Evolutionary conservation across 495 filamentous ascomycete genomes (phyloP).

Genomic region (Pseudoneurospora amorphoporcata): DNA sequence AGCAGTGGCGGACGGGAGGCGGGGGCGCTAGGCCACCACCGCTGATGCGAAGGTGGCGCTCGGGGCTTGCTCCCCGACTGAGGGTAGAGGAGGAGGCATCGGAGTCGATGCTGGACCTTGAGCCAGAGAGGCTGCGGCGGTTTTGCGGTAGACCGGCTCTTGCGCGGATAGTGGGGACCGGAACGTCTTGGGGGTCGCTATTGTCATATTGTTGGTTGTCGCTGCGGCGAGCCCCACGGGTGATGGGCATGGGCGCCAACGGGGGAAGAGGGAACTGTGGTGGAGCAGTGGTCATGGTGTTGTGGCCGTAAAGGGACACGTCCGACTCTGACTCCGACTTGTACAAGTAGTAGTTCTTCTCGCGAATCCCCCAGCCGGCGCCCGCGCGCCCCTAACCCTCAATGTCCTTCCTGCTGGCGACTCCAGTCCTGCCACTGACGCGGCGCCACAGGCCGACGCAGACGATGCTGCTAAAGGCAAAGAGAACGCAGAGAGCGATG

Average conservation of each 20-base stretch:
- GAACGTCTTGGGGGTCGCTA: not conserved
- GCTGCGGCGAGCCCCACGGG: not conserved
- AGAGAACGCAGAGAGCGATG: conserved; percentile 73
- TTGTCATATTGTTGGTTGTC: not conserved
- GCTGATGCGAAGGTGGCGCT: not conserved
- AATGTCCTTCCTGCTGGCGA: conserved; percentile 22
- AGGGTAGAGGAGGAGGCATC: conserved; percentile 8
- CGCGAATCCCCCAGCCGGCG: conserved; percentile 11
- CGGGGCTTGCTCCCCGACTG: conserved; percentile 2
- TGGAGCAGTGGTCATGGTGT: not conserved
- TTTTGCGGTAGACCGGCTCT: conserved; percentile 2
- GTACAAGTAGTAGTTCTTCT: conserved; percentile 4
- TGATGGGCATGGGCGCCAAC: conserved; percentile 19
- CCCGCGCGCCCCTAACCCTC: conserved; percentile 37
- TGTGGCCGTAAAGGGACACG: conserved; percentile 16
- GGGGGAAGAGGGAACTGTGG: conserved; percentile 21
- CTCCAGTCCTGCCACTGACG: conserved; percentile 25
- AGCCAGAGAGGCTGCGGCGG: not conserved
- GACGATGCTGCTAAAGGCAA: conserved; percentile 53
- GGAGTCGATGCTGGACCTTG: conserved; percentile 13
- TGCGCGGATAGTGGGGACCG: conserved; percentile 1
- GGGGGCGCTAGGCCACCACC: not conserved
- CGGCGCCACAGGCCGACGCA: conserved; percentile 31
- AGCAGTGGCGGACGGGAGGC: not conserved
- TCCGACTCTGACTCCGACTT: conserved; percentile 13